Percentiles rank a stretch among this genome's conserved stretches.
phyloP scores from a whole-genome alignment of 2,329 filamentous ascomycete species.

The Corynespora cassiicola region DNA sequence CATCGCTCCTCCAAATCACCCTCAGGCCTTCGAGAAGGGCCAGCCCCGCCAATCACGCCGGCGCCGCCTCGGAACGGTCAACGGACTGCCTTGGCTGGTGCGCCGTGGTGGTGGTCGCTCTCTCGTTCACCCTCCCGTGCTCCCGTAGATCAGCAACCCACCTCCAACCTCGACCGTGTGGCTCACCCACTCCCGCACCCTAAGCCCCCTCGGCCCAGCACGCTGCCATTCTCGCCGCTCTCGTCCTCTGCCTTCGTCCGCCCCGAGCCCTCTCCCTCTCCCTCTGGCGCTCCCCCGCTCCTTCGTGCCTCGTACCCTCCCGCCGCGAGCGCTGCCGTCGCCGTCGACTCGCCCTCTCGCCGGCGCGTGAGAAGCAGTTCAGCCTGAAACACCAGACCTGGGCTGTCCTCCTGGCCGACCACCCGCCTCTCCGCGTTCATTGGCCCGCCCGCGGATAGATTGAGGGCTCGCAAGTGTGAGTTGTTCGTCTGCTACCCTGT shows the following conservation, averaged over 20 bases:
- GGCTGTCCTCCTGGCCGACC: constrained; percentile 23
- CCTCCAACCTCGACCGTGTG: constrained; percentile 8
- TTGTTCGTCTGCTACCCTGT: constrained; percentile 35
- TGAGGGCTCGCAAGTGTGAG: constrained; percentile 30
- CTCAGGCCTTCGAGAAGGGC: constrained; percentile 9
- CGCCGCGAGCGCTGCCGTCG: constrained; percentile 8
- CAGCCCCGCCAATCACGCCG: constrained; percentile 12
- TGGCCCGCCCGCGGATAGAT: constrained; percentile 25
- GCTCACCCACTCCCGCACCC: constrained; percentile 6
- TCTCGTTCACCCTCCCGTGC: constrained; percentile 16
- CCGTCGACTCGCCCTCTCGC: constrained; percentile 9
- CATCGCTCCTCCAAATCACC: too few relatives aligned
- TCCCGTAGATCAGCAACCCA: constrained; percentile 16
- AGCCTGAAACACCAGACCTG: constrained; percentile 29
- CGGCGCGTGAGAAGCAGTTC: constrained; percentile 19
- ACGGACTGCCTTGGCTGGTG: constrained; percentile 7
- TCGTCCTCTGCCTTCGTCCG: constrained; percentile 1
- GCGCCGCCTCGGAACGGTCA: constrained; percentile 17
- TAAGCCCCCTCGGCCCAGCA: background rate
- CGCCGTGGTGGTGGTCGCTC: constrained; percentile 11
- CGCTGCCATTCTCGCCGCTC: constrained; percentile 3
- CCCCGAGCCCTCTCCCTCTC: background rate
- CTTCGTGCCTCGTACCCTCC: background rate
- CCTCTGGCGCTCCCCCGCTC: background rate
- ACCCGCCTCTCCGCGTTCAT: constrained; percentile 24